Conservation (phyloP, 2,329 filamentous ascomycete species). For the Ampelomyces quisqualis region DNA sequence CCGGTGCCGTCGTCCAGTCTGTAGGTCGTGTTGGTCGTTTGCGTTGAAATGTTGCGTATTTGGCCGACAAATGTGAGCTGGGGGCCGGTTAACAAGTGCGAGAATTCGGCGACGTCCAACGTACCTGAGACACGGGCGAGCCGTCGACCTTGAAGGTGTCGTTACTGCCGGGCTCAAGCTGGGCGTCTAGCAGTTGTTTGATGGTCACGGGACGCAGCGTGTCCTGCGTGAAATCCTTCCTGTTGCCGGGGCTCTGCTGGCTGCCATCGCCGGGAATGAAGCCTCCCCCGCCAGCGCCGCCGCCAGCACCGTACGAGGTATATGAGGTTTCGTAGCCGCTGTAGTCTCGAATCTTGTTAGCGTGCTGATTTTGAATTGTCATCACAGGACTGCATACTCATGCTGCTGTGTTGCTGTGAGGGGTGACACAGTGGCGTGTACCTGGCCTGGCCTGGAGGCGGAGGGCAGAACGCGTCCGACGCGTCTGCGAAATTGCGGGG, state of each 20-base stretch:
- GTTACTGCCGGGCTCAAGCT: conserved; percentile 57
- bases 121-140: conserved; percentile 62
- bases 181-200: conserved; percentile 85
- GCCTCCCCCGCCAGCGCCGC: conserved; percentile 58
- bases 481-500: conserved; percentile 25
- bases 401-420: conserved; percentile 12
- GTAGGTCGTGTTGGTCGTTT: conserved; percentile 89
- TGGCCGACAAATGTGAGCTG: conserved; percentile 87
- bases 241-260: conserved; percentile 46
- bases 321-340: conserved; percentile 51
- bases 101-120: not conserved
- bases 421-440: conserved; percentile 9
- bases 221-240: conserved; percentile 68
- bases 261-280: conserved; percentile 59
- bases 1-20: conserved; percentile 94
- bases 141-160: conserved; percentile 80
- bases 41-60: conserved; percentile 80
- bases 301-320: conserved; percentile 59
- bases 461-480: conserved; percentile 35
- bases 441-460: conserved; percentile 7
- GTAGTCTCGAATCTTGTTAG: conserved; percentile 28
- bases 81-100: not conserved
- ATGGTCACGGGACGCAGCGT: conserved; percentile 91
- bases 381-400: conserved; percentile 18
- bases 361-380: not conserved